Percentiles rank a stretch among this genome's conserved stretches.
Evolutionary conservation across 768 basidiomycete genomes (phyloP).

Genomic region (Tremella mesenterica): DNA sequence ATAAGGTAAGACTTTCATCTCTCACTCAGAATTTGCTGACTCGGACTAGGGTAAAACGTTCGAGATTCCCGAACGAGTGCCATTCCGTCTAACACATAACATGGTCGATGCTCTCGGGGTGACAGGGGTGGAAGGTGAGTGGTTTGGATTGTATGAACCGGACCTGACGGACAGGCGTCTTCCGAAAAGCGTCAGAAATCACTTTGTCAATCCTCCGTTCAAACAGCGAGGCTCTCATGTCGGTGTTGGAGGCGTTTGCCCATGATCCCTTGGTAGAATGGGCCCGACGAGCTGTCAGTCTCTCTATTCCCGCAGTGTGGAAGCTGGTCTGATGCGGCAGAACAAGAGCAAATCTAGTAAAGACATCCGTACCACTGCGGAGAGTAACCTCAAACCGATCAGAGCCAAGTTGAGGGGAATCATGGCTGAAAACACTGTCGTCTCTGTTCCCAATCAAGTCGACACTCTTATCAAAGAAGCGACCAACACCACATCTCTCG

Average conservation of each 20-base stretch:
- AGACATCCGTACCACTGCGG: slow-evolving; percentile 61
- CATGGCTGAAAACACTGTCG: slow-evolving; percentile 33
- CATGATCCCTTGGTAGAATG: slow-evolving; percentile 96
- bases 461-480: slow-evolving; percentile 87
- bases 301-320: neutral
- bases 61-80: slow-evolving; percentile 81
- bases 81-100: slow-evolving; percentile 90
- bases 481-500: slow-evolving; percentile 62
- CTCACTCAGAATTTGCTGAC: neutral
- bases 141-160: too few species aligned
- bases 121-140: slow-evolving; percentile 89
- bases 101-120: slow-evolving; percentile 85
- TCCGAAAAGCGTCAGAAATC: slow-evolving; percentile 82
- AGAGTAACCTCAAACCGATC: slow-evolving; percentile 68
- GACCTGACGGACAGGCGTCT: too few species aligned
- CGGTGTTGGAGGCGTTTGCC: slow-evolving; percentile 88
- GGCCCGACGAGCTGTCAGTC: slow-evolving; percentile 55
- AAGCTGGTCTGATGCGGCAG: slow-evolving; percentile 1
- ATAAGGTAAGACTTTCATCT: slow-evolving; percentile 56
- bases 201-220: slow-evolving; percentile 76
- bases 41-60: slow-evolving; percentile 60
- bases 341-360: slow-evolving; percentile 18
- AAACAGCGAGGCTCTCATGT: slow-evolving; percentile 89
- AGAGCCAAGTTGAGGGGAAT: slow-evolving; percentile 60
- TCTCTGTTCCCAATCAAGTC: slow-evolving; percentile 76